These are phyloP conservation scores for Salvia hispanica DNA, from an alignment of 257 asterid genomes.

Conservation along the genomic window DNA sequence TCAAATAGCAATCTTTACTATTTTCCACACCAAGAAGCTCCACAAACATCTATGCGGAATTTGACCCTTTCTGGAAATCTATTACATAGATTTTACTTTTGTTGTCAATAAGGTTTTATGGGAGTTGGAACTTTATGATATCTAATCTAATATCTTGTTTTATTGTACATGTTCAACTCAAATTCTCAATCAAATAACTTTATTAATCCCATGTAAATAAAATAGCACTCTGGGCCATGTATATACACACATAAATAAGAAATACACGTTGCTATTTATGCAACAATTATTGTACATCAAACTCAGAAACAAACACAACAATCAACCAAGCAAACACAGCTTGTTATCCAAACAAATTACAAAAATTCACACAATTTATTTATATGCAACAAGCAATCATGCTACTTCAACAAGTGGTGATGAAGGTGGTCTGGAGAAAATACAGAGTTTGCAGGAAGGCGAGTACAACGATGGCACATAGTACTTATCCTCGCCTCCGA, in stretches of 20 bases:
- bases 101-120: not conserved
- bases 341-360: not conserved
- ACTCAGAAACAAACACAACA: not conserved
- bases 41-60: too few relatives aligned
- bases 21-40: not conserved
- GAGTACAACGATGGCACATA: conserved; percentile 53
- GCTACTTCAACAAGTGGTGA: conserved; percentile 24
- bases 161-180: too few relatives aligned
- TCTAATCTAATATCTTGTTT: too few relatives aligned
- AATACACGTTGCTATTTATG: not conserved
- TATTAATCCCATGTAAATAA: too few relatives aligned
- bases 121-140: too few relatives aligned
- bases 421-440: conserved; percentile 49
- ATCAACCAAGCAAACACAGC: not conserved
- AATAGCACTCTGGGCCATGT: too few relatives aligned
- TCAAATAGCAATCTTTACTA: not conserved
- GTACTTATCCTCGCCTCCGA: conserved; percentile 78
- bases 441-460: conserved; percentile 54
- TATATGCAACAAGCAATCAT: conserved; percentile 12
- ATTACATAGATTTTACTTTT: not conserved
- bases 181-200: too few relatives aligned
- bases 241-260: not conserved
- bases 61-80: not conserved
- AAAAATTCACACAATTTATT: not conserved
- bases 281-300: conserved; percentile 14